Conservation (phyloP, 805 yeast species). For the Candida krabiensis region DNA sequence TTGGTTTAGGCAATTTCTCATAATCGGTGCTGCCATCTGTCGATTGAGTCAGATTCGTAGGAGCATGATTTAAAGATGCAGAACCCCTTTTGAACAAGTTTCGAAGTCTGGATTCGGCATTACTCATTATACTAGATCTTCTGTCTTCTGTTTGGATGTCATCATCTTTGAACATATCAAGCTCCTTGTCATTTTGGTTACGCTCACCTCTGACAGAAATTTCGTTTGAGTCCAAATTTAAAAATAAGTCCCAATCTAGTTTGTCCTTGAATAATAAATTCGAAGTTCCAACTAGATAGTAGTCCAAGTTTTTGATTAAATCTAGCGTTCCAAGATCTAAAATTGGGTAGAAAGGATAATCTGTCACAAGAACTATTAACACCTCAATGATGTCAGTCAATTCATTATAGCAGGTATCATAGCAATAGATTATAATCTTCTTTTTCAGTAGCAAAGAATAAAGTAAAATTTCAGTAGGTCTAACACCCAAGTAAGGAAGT, state of each 20-base stretch:
- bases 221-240: constrained; percentile 56
- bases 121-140: constrained; percentile 14
- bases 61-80: constrained; percentile 5
- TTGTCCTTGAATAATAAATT: constrained; percentile 62
- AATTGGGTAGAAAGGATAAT: constrained; percentile 42
- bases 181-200: constrained; percentile 16
- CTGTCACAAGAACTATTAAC: constrained; percentile 39
- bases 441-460: constrained; percentile 51
- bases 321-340: constrained; percentile 62
- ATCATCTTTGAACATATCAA: constrained; percentile 11
- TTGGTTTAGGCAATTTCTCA: constrained; percentile 1
- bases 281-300: constrained; percentile 64
- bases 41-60: constrained; percentile 5
- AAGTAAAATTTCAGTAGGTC: constrained; percentile 40
- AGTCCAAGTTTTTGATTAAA: constrained; percentile 39
- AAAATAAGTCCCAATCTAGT: constrained; percentile 56
- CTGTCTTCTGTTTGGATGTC: constrained; percentile 8
- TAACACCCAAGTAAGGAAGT: constrained; percentile 21
- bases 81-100: constrained; percentile 21
- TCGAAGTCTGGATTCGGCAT: constrained; percentile 19
- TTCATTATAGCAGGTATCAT: constrained; percentile 46
- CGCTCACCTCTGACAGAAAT: constrained; percentile 26
- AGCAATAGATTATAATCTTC: constrained; percentile 36
- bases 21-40: constrained; percentile 10
- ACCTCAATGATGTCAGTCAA: constrained; percentile 47